Evolutionary conservation across 2,329 filamentous ascomycete genomes (phyloP), one percentile per base, ranked within the genome.

Genomic region (Stemphylium lycopersici): DNA sequence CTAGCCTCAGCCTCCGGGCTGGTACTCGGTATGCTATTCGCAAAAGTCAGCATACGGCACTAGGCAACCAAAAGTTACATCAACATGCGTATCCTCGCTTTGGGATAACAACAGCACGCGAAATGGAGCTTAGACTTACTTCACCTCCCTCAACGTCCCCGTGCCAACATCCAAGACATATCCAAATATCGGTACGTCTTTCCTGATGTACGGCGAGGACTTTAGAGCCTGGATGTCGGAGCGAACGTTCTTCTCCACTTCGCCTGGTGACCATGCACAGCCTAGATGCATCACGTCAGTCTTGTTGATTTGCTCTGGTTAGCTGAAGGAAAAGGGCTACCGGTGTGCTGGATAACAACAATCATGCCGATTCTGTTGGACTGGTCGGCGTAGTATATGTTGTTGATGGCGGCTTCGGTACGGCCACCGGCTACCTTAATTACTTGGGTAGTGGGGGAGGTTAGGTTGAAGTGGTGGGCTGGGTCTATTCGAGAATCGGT

Each of bases 381-480:
- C 37, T 61, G 58, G 7, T 65, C 59, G 15, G 57, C 47, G 11
- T 58, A 15, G 18, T 65, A 58, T 10, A 68, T 43, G 12, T 40
- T 42, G 36, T 52, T 56, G 20, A 66, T 51, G 1, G 48, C 45
- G 1, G 29, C 37, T 11, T 41, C 38, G 3, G 57, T 59, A 1
- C 66, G 66, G 0, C 52, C 60, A 0, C 67, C 67, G 4, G 48
- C 13, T 2, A 56, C 67, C 16, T 58, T 61, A 36, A 65, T 44
- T 7, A 67, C 52, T 11, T 54, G 49, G n/a, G 62, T 60, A n/a
- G 38, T 61, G 29, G 39, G 53, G 8, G 52, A 43, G 20, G 54
- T 52, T 36, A 68, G 56, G 41, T 69, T 69, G 56, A 68, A 61
- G 52, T 62, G 61, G 8, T 45, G 55, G 12, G 61, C 48, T 15